Base-by-base conservation (phyloP, 768 basidiomycete genomes). In the Collybiopsis luxurians region DNA sequence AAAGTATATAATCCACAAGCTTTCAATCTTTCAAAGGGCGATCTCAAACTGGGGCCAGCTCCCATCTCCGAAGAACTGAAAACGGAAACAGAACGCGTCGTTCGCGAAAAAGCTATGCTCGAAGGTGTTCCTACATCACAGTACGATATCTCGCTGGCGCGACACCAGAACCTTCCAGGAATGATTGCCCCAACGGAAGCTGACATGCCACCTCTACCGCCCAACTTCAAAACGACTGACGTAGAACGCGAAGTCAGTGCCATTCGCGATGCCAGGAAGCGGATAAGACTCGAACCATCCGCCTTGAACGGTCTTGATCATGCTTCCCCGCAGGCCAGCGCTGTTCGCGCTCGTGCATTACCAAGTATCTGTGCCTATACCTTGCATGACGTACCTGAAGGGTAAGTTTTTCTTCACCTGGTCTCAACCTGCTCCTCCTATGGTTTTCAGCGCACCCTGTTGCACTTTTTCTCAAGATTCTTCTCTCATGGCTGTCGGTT, bases 291-390 rank as follows among this genome's bases (percentile, higher is more conserved):
- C 15, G 96, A 97, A 3, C 92, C 92, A 0, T 84, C 85, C 5
- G 71, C 76, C 6, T 70, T 90, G 45, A 73, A 72, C 40, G 82
- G 78, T 59, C 69, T 84, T 12, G 88, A 90, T 66, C 68, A 70
- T 31, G 79, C 79, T 61, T 82, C 83, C 23, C 70, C 82, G 30
- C 89, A 88, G 69, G 84, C 79, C 9, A 72, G 74, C 52, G 69
- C 81, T 30, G 67, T 78, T n/a, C 75, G 83, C 55, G 79, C 86
- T 1, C 79, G 85, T 13, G 89, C 87, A 42, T 72, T 96, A 55
- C 96, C 96, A 2, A 98, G 95, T 63, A 86, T 98, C 53, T 97
- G 96, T 63, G 86, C 92, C 5, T 98, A 97, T 66, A 98, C 97
- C 3, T 67, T 99, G 40, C 95, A 97, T 68, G 95, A 98, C 64